Conservation (phyloP, 345 rosid species). For the Psidium friedrichsthalianum region DNA sequence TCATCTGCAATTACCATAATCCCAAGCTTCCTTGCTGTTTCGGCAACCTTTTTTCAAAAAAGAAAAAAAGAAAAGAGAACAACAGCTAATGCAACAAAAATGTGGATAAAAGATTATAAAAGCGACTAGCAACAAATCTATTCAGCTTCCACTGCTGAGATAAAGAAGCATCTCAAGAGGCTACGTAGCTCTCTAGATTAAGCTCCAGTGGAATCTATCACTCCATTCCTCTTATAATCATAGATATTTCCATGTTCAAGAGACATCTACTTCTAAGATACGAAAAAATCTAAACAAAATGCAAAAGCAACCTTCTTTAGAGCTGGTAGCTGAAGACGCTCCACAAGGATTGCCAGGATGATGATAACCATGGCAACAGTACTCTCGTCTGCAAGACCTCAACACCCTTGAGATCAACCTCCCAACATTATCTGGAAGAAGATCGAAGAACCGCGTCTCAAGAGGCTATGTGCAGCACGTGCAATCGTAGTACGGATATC, state of each 20-base stretch:
- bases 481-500: slow-evolving; percentile 51
- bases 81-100: neutral
- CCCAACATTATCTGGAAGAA: slow-evolving; percentile 59
- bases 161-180: neutral
- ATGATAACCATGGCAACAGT: slow-evolving; percentile 55
- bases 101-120: neutral
- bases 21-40: slow-evolving; percentile 45
- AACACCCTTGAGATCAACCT: slow-evolving; percentile 46
- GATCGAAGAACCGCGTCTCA: slow-evolving; percentile 52
- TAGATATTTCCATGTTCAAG: neutral
- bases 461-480: slow-evolving; percentile 23
- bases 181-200: neutral
- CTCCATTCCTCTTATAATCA: neutral
- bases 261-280: neutral
- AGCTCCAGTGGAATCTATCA: neutral
- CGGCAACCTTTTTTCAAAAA: slow-evolving; percentile 30
- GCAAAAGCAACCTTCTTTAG: slow-evolving; percentile 27
- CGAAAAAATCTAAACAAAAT: neutral
- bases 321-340: slow-evolving; percentile 42
- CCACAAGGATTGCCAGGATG: slow-evolving; percentile 65
- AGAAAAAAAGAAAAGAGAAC: neutral
- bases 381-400: slow-evolving; percentile 49
- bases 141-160: neutral
- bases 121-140: neutral
- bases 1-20: slow-evolving; percentile 69